These are phyloP conservation scores for Lachnellula hyalina DNA, from an alignment of 2,329 filamentous ascomycete genomes.

Conservation along the genomic window DNA sequence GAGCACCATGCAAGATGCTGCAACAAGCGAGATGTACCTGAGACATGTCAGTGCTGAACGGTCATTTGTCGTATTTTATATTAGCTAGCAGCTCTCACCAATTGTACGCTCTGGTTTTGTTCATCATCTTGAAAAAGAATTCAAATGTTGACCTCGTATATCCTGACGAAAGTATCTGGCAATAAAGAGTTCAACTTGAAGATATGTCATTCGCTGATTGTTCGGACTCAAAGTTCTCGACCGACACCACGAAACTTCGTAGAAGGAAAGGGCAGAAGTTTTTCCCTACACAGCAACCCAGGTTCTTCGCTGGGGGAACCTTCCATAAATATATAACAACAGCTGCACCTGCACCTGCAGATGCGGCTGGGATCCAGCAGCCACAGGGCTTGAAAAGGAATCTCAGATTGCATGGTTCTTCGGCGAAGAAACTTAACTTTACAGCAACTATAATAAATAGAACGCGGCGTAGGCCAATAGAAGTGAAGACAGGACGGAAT, in stretches of 20 bases:
- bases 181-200: background rate
- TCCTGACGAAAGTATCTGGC: background rate
- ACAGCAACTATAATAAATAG: background rate
- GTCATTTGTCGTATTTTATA: background rate
- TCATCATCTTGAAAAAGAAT: conserved; percentile 1
- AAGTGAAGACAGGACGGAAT: too few relatives aligned
- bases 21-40: conserved; percentile 64
- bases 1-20: conserved; percentile 68
- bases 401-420: background rate
- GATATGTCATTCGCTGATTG: background rate
- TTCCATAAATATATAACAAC: background rate
- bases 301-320: background rate
- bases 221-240: too few relatives aligned
- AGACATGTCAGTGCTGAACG: background rate
- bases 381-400: background rate
- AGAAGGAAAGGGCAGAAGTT: background rate
- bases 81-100: background rate
- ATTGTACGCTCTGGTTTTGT: conserved; percentile 4
- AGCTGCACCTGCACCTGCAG: background rate
- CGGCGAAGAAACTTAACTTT: background rate
- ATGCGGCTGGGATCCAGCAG: background rate
- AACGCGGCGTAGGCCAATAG: background rate
- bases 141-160: background rate
- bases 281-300: background rate
- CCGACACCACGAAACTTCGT: too few relatives aligned